These are phyloP conservation scores for Herpetospermum pedunculosum DNA, from an alignment of 306 rosid genomes.

Conservation along the genomic window DNA sequence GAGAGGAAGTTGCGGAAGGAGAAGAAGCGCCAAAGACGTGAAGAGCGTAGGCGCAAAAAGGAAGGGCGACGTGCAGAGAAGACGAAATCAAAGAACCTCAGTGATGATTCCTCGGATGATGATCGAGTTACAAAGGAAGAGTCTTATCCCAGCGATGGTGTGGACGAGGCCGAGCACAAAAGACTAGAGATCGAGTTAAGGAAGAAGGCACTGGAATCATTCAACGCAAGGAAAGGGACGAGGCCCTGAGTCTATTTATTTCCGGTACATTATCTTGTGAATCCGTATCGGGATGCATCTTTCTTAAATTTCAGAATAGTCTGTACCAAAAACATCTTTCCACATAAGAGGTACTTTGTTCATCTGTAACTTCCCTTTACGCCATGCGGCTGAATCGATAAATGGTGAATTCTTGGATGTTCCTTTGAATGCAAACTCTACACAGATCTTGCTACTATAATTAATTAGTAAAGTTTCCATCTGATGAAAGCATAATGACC, in stretches of 20 bases:
- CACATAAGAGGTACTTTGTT: not conserved
- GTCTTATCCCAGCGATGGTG: constrained; percentile 39
- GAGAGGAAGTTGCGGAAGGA: constrained; percentile 73
- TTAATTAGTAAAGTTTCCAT: not conserved
- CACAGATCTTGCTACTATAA: not conserved
- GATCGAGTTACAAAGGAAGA: constrained; percentile 32
- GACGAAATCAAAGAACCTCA: constrained; percentile 48
- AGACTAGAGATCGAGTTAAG: constrained; percentile 86
- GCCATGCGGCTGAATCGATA: not conserved
- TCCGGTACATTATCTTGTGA: not conserved
- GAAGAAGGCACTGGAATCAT: constrained; percentile 88
- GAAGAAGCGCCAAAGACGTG: constrained; percentile 73
- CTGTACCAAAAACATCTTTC: constrained; percentile 9
- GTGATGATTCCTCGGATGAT: constrained; percentile 41
- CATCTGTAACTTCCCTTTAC: constrained; percentile 7
- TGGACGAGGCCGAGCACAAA: constrained; percentile 43
- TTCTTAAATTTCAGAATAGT: constrained; percentile 19
- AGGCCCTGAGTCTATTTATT: constrained; percentile 19
- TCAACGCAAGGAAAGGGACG: constrained; percentile 42
- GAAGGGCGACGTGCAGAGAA: constrained; percentile 73
- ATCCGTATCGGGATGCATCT: not conserved
- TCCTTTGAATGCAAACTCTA: not conserved
- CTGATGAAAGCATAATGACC: not conserved
- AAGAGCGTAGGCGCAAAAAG: constrained; percentile 58
- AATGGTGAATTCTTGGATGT: not conserved